Conservation (phyloP, 116 monocot species). For the Dioscorea cayenensis region DNA sequence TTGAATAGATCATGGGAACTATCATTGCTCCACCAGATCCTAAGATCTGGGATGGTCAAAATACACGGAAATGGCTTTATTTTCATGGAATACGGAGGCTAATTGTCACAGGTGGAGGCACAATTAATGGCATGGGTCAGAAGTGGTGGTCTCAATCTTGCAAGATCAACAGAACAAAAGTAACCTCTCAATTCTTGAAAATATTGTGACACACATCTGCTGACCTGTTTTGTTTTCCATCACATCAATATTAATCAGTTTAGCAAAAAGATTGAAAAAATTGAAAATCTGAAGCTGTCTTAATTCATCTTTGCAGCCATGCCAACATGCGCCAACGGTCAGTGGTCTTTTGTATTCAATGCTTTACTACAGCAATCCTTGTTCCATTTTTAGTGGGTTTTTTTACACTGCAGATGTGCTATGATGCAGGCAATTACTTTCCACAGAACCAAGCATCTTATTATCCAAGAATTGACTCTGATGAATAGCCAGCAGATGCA, state of each 20-base stretch:
- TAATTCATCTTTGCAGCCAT: conserved; percentile 61
- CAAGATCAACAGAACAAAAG: conserved; percentile 57
- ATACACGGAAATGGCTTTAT: conserved; percentile 68
- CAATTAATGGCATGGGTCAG: conserved; percentile 63
- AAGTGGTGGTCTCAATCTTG: conserved; percentile 80
- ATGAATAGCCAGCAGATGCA: conserved; percentile 51
- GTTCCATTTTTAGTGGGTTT: background rate
- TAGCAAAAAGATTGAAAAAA: background rate
- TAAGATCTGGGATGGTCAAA: conserved; percentile 31
- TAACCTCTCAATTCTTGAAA: conserved; percentile 14
- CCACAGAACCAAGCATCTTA: conserved; percentile 39
- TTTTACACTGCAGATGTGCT: background rate
- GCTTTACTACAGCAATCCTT: background rate
- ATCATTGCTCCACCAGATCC: conserved; percentile 66
- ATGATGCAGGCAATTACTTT: conserved; percentile 54
- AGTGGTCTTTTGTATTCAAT: conserved; percentile 7
- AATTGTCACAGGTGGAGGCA: conserved; percentile 51
- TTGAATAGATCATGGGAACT: conserved; percentile 48
- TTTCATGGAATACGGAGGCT: conserved; percentile 45
- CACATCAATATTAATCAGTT: background rate
- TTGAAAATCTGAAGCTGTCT: conserved; percentile 8
- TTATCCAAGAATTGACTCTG: conserved; percentile 29
- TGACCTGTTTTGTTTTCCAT: background rate
- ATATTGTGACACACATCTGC: background rate
- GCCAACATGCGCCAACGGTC: conserved; percentile 65